Evolutionary conservation across 75 land plant species (phyloP).

Genomic region (Pseudotsuga menziesii): DNA sequence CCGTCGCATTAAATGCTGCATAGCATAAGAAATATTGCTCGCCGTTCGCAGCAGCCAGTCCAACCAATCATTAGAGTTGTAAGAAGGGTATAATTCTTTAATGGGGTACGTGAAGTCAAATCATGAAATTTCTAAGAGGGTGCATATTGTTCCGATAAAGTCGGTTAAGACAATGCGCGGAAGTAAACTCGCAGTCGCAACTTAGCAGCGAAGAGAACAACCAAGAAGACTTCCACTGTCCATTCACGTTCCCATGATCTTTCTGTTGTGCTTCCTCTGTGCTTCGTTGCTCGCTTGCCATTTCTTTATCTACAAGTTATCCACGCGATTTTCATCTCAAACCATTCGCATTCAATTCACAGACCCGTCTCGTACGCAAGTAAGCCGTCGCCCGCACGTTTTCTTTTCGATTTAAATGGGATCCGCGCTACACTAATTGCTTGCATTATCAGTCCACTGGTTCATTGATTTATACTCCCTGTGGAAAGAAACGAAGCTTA

Average conservation of each 20-base stretch:
- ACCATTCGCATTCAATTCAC: too few species aligned
- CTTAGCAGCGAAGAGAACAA: background rate
- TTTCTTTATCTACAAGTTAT: conserved; percentile 1
- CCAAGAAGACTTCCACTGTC: background rate
- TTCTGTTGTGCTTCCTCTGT: background rate
- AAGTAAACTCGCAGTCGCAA: background rate
- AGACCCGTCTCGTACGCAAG: background rate
- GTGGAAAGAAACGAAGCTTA: too few species aligned
- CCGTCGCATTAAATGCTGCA: too few species aligned
- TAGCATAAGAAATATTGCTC: too few species aligned
- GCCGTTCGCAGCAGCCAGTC: too few species aligned
- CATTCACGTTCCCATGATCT: background rate
- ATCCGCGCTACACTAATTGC: background rate
- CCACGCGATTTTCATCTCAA: background rate
- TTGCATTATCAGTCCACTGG: background rate
- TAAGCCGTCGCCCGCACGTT: conserved; percentile 1
- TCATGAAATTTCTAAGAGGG: too few species aligned
- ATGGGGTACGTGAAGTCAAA: too few species aligned
- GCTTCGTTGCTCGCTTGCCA: background rate
- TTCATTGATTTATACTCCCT: background rate
- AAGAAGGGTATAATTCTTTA: too few species aligned
- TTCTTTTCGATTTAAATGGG: too few species aligned
- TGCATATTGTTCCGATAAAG: too few species aligned
- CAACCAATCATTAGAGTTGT: too few species aligned
- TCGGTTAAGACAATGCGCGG: background rate